phyloP scores from a whole-genome alignment of 768 basidiomycete genomes.

The Gymnopilus dilepis region DNA sequence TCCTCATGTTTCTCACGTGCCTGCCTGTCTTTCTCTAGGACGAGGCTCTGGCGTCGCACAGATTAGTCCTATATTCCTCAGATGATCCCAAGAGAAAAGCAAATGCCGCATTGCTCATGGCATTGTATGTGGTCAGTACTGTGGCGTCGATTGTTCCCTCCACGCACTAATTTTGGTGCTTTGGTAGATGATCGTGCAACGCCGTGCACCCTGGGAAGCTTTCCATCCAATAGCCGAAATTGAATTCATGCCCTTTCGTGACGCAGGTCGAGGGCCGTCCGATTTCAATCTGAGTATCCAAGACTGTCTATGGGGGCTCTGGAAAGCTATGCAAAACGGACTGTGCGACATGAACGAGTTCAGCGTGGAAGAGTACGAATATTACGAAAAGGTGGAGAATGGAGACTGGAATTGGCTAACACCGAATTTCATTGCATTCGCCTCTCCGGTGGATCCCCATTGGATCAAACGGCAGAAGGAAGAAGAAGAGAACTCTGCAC shows the following conservation, averaged over 20 bases:
- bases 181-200: slow-evolving; percentile 87
- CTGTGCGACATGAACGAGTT: slow-evolving; percentile 96
- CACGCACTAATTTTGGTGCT: slow-evolving; percentile 20
- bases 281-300: slow-evolving; percentile 95
- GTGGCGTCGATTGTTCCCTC: slow-evolving; percentile 1
- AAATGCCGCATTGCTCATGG: slow-evolving; percentile 93
- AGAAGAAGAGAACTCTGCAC: slow-evolving; percentile 48
- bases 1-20: slow-evolving; percentile 46
- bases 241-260: slow-evolving; percentile 95
- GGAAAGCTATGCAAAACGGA: slow-evolving; percentile 90
- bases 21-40: slow-evolving; percentile 54
- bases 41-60: slow-evolving; percentile 69
- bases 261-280: slow-evolving; percentile 90
- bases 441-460: slow-evolving; percentile 82
- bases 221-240: slow-evolving; percentile 92
- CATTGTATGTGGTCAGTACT: slow-evolving; percentile 82
- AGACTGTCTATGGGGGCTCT: slow-evolving; percentile 87
- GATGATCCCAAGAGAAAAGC: slow-evolving; percentile 87
- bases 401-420: slow-evolving; percentile 97
- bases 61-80: slow-evolving; percentile 88
- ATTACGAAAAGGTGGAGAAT: slow-evolving; percentile 94
- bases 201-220: slow-evolving; percentile 91
- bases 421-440: slow-evolving; percentile 91
- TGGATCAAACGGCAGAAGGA: slow-evolving; percentile 84
- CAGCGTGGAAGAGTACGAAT: slow-evolving; percentile 90